Base-by-base conservation (phyloP, 306 rosid species). In the Rubus idaeus region DNA sequence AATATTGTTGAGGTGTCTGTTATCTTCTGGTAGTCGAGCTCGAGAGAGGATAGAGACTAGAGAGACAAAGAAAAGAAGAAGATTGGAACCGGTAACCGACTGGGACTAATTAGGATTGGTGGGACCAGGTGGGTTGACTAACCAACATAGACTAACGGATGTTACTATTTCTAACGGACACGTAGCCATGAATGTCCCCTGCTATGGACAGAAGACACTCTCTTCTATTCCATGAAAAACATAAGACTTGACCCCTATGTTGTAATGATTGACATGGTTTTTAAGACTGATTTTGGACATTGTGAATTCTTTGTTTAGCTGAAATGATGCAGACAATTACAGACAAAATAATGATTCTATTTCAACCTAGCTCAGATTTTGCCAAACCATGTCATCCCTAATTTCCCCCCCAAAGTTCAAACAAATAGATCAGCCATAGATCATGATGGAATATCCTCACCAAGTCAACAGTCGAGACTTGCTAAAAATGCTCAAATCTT, bases 361-460 rank as follows among this genome's bases (percentile, higher is more conserved):
- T 63, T 63, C 23, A 63, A 37, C 46, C 41, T 30, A 30, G 35
- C 35, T 37, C 69, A 63, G 69, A 63, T 17, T 14, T 63, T 42
- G 45, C 69, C 46, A 37, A 61, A 35, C 14, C 18, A 10, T 26
- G 17, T 11, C 23, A 10, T 63, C 14, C 45, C 42, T 30, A 63
- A 60, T 14, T 16, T 63, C 6, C 41, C 69, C 69, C 69, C 23
- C 45, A 63, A 63, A 63, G 68, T 63, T 62, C 68, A 63, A 63
- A 63, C 20, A 41, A 14, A 62, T 2, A 14, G 46, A 63, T 63
- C 46, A 37, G 23, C 69, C 12, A 63, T 4, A 5, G 4, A 42
- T 63, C 46, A 49, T 21, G 63, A 72, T 41, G 26, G 67, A 56
- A 10, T 2, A 11, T 72, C 51, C 52, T 39, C 69, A 63, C 20